These are phyloP conservation scores for Tolypocladium tundrense DNA, from an alignment of 2,329 filamentous ascomycete species.

Conservation along the genomic window DNA sequence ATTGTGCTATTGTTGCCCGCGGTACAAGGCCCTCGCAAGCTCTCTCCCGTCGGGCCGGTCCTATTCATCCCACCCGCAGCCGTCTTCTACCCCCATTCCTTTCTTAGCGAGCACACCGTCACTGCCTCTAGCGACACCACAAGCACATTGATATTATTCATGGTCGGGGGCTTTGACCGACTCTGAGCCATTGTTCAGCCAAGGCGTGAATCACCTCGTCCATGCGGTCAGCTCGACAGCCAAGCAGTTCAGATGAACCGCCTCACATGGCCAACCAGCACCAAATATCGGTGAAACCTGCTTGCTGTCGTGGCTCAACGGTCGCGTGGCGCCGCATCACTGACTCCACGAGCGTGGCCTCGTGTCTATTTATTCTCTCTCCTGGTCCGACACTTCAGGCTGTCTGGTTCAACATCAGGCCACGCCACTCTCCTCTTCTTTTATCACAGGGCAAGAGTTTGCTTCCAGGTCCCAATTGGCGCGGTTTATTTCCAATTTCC, in stretches of 20 bases:
- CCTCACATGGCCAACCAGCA: not conserved
- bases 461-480: not conserved
- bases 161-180: not conserved
- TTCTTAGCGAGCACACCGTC: not conserved
- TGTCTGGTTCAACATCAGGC: conserved; percentile 1
- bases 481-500: not conserved
- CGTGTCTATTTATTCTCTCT: not conserved
- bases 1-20: not conserved
- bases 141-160: not conserved
- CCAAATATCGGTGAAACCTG: not conserved
- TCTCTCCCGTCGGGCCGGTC: not conserved
- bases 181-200: not conserved
- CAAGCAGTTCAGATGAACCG: not conserved
- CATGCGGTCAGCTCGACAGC: not conserved
- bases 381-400: not conserved
- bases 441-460: not conserved
- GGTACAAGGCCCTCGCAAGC: not conserved
- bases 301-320: not conserved
- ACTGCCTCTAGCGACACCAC: not conserved
- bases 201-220: not conserved
- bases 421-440: not conserved
- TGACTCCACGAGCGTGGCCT: not conserved
- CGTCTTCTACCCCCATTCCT: not conserved
- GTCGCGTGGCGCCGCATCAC: not conserved
- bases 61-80: not conserved